A percentile compares a stretch with the other conserved stretches of the same genome.
These are phyloP conservation scores for Populus hybrid DNA, from an alignment of 441 rosid species.

Conservation along the genomic window DNA sequence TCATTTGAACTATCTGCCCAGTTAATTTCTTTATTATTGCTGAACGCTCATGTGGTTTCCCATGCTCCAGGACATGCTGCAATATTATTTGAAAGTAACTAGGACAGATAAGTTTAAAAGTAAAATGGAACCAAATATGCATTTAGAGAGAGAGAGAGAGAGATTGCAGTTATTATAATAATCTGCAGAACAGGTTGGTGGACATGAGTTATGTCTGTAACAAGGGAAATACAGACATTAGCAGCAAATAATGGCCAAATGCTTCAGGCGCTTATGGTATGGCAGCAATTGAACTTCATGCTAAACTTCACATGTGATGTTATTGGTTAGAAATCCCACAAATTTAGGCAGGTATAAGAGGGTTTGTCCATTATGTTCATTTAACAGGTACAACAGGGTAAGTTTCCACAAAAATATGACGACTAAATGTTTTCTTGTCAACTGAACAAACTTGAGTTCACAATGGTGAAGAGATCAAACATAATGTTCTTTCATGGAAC, in stretches of 20 bases:
- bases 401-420: background rate
- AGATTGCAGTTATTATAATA: background rate
- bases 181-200: conserved; percentile 2
- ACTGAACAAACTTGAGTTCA: background rate
- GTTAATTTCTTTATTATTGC: conserved; percentile 53
- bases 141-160: background rate
- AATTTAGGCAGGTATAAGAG: background rate
- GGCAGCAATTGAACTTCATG: conserved; percentile 4
- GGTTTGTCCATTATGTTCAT: conserved; percentile 1
- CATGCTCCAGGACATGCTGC: conserved; percentile 82
- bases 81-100: conserved; percentile 17
- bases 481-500: background rate
- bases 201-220: background rate
- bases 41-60: conserved; percentile 66
- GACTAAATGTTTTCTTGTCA: background rate
- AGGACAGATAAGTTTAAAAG: background rate
- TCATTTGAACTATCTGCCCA: conserved; percentile 81
- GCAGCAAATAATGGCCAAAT: background rate
- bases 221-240: background rate
- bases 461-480: background rate
- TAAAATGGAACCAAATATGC: background rate
- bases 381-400: background rate
- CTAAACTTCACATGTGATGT: background rate
- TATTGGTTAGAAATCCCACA: background rate
- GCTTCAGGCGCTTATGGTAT: background rate